Percentiles rank a stretch among this genome's conserved stretches.
phyloP scores from a whole-genome alignment of 1,284 basidiomycete species.

The Wolfiporia cocos region DNA sequence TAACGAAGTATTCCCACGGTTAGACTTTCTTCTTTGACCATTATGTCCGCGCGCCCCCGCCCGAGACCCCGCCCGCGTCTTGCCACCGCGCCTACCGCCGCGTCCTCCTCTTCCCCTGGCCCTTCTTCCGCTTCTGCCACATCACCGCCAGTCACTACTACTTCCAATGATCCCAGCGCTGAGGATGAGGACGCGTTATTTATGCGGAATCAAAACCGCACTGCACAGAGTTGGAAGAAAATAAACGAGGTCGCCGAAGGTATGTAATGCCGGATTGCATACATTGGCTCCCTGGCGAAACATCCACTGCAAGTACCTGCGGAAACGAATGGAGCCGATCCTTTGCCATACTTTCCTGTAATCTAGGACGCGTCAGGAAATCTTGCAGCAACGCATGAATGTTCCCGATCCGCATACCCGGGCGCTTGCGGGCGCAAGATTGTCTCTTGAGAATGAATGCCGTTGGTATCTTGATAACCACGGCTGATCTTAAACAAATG shows the following conservation, averaged over 20 bases:
- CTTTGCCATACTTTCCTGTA: too few relatives aligned
- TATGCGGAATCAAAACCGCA: conserved; percentile 51
- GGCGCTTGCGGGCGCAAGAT: too few relatives aligned
- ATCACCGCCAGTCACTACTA: conserved; percentile 8
- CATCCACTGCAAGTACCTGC: too few relatives aligned
- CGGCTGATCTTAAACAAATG: too few relatives aligned
- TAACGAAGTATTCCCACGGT: conserved; percentile 43
- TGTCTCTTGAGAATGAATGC: too few relatives aligned
- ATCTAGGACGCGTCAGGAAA: too few relatives aligned
- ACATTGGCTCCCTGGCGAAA: too few relatives aligned
- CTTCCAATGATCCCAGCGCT: conserved; percentile 6
- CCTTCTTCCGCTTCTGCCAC: conserved; percentile 13
- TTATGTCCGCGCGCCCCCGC: conserved; percentile 35
- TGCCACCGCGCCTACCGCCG: conserved; percentile 22
- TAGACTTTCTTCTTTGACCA: conserved; percentile 19
- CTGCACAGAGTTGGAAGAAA: conserved; percentile 48
- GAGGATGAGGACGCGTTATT: conserved; percentile 61
- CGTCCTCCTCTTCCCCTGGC: conserved; percentile 18
- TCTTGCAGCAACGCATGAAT: too few relatives aligned
- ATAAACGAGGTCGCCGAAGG: conserved; percentile 48
- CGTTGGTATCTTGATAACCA: too few relatives aligned
- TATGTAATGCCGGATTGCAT: too few relatives aligned
- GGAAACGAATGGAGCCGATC: too few relatives aligned
- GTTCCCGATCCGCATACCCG: too few relatives aligned
- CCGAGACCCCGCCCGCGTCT: conserved; percentile 45